phyloP scores from a whole-genome alignment of 2,329 filamentous ascomycete species.

The Exserohilum rostratum region DNA sequence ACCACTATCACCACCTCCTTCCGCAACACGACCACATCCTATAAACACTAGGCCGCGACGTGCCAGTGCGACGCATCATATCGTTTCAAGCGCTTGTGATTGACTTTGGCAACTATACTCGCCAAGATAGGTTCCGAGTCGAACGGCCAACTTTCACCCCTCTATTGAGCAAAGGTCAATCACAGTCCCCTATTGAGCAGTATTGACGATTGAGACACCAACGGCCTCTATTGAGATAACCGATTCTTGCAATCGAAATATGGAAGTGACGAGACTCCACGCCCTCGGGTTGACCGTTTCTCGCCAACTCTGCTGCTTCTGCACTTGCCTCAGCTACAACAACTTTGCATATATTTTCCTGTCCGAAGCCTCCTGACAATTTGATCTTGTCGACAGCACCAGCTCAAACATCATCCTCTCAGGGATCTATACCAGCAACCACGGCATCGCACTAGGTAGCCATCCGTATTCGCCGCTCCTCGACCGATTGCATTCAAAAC shows the following conservation, averaged over 20 bases:
- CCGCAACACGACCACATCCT: neutral
- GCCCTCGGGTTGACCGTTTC: neutral
- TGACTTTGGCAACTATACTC: slow-evolving; percentile 4
- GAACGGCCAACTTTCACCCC: slow-evolving; percentile 20
- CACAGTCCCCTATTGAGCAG: slow-evolving; percentile 27
- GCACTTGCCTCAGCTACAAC: neutral
- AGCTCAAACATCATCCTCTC: neutral
- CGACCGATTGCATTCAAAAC: neutral
- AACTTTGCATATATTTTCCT: slow-evolving; percentile 1
- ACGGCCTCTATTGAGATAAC: slow-evolving; percentile 10
- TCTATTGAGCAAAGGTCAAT: slow-evolving; percentile 12
- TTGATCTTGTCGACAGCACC: slow-evolving; percentile 2
- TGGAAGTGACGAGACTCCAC: neutral
- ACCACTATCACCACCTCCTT: slow-evolving; percentile 18
- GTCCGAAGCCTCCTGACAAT: neutral
- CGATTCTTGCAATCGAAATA: neutral
- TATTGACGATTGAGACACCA: slow-evolving; percentile 32
- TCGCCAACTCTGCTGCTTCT: neutral
- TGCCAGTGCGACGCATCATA: slow-evolving; percentile 11
- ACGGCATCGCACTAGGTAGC: no score
- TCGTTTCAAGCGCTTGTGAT: slow-evolving; percentile 10
- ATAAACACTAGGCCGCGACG: neutral
- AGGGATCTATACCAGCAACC: no score
- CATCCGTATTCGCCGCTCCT: neutral
- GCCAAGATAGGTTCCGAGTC: slow-evolving; percentile 1